Evolutionary conservation across 2,329 filamentous ascomycete genomes (phyloP).

Genomic region (Nemania sp.): DNA sequence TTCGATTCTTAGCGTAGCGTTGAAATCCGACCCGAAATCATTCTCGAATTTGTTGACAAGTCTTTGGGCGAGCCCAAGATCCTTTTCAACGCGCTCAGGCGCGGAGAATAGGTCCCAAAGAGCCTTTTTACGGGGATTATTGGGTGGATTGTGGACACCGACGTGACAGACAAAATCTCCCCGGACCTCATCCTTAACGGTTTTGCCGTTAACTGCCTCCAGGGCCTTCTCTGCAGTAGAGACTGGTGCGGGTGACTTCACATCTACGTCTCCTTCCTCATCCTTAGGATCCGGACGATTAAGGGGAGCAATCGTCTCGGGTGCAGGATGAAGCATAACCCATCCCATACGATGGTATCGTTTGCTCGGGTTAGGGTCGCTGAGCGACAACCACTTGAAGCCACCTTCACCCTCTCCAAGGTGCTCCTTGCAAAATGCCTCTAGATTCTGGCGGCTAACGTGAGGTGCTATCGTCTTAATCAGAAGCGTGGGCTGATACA

Average conservation of each 20-base stretch:
- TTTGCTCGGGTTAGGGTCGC: slow-evolving; percentile 95
- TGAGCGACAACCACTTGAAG: slow-evolving; percentile 94
- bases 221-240: slow-evolving; percentile 82
- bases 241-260: slow-evolving; percentile 51
- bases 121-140: slow-evolving; percentile 87
- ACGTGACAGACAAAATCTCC: slow-evolving; percentile 98
- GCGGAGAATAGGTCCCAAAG: slow-evolving; percentile 96
- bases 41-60: slow-evolving; percentile 83
- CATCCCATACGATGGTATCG: slow-evolving; percentile 97
- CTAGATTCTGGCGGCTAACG: slow-evolving; percentile 89
- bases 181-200: slow-evolving; percentile 88
- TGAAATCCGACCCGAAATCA: slow-evolving; percentile 76
- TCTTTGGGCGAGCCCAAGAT: slow-evolving; percentile 79
- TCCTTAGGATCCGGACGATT: slow-evolving; percentile 77
- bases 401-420: slow-evolving; percentile 88
- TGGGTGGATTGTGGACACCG: slow-evolving; percentile 88
- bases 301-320: slow-evolving; percentile 65
- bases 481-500: slow-evolving; percentile 86
- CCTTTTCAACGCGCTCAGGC: slow-evolving; percentile 89
- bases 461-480: slow-evolving; percentile 99
- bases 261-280: slow-evolving; percentile 62
- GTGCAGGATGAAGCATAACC: slow-evolving; percentile 88
- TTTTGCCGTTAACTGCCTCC: slow-evolving; percentile 96
- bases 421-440: slow-evolving; percentile 92
- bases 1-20: slow-evolving; percentile 79